phyloP scores from a whole-genome alignment of 768 basidiomycete species.

The Kockovaella imperatae region DNA sequence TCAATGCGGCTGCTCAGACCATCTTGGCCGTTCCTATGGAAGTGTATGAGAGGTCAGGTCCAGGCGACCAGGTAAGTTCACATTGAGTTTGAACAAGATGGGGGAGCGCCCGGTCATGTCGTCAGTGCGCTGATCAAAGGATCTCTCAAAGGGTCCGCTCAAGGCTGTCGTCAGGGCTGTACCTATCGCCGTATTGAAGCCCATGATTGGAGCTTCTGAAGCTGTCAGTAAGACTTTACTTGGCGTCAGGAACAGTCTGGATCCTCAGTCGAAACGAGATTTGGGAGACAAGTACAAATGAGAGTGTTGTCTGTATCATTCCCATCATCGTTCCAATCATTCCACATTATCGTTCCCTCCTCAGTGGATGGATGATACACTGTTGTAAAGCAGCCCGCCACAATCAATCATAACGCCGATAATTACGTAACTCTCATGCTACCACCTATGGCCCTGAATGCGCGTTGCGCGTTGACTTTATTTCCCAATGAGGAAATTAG shows the following conservation, averaged over 20 bases:
- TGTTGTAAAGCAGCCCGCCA: no score
- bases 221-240: conserved; percentile 92
- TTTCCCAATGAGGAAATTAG: no score
- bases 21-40: conserved; percentile 99
- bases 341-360: background rate
- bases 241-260: conserved; percentile 85
- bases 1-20: conserved; percentile 92
- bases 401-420: no score
- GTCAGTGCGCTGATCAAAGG: background rate
- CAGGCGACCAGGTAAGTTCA: conserved; percentile 70
- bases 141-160: conserved; percentile 66
- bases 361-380: background rate
- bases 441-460: no score
- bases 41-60: conserved; percentile 87
- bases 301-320: background rate
- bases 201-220: conserved; percentile 96
- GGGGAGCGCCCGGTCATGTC: no score
- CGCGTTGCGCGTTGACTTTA: no score
- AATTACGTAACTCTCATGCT: no score
- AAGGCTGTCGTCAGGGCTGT: conserved; percentile 92
- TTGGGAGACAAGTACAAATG: conserved; percentile 88
- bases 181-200: conserved; percentile 91
- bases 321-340: background rate
- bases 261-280: conserved; percentile 72
- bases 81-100: no score